Conservation (phyloP, 164 flowering plant species). For the Stephania cephalantha region DNA sequence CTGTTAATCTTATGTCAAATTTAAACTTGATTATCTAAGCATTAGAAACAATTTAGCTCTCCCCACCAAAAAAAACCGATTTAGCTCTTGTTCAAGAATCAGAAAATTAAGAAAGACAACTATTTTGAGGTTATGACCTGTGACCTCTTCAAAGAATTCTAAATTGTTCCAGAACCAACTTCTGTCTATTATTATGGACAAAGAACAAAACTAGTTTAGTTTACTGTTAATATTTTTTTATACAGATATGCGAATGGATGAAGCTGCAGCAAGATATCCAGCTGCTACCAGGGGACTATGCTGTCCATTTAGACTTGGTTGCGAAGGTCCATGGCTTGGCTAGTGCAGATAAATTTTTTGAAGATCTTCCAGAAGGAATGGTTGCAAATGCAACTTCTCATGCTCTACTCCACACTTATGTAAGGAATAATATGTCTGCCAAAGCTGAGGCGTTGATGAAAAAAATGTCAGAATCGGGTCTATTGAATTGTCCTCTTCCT, state of each 20-base stretch:
- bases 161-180: too few relatives aligned
- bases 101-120: neutral
- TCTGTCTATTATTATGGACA: neutral
- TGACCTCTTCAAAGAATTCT: neutral
- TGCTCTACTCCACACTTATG: conserved; percentile 79
- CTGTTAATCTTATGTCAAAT: neutral
- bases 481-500: conserved; percentile 53
- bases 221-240: neutral
- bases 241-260: conserved; percentile 98
- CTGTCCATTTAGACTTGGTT: conserved; percentile 89
- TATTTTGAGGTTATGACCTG: neutral
- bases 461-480: conserved; percentile 73
- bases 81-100: neutral
- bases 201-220: neutral
- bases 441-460: conserved; percentile 85
- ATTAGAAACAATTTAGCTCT: neutral
- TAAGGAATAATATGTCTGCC: conserved; percentile 36
- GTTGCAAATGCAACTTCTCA: conserved; percentile 41
- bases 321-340: conserved; percentile 68
- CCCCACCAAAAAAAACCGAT: neutral
- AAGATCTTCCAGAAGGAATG: conserved; percentile 71
- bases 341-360: conserved; percentile 87
- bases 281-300: conserved; percentile 79
- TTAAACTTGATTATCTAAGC: neutral
- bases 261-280: conserved; percentile 51